phyloP scores from a whole-genome alignment of 2,329 filamentous ascomycete species.

The Atkinsonella hypoxylon region DNA sequence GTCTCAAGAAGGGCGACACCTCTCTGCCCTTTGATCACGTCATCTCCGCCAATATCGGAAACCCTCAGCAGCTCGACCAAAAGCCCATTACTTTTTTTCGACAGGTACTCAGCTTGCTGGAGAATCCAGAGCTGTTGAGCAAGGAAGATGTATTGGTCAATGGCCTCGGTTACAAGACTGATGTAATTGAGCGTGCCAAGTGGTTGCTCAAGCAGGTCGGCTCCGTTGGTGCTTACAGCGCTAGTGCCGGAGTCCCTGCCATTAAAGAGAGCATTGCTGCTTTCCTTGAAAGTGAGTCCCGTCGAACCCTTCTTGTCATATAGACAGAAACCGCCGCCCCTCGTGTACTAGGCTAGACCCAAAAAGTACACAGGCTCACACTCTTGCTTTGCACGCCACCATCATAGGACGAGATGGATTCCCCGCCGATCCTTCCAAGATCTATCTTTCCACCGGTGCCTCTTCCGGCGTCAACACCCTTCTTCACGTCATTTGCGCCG shows the following conservation, averaged over 20 bases:
- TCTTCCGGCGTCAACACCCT: slow-evolving; percentile 93
- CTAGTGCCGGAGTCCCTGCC: slow-evolving; percentile 75
- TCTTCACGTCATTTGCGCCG: slow-evolving; percentile 75
- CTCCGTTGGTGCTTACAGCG: slow-evolving; percentile 92
- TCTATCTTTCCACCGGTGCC: slow-evolving; percentile 86
- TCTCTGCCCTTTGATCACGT: slow-evolving; percentile 74
- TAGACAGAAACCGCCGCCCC: no score
- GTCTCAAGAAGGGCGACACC: slow-evolving; percentile 47
- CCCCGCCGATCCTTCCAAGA: slow-evolving; percentile 63
- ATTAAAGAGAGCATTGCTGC: slow-evolving; percentile 84
- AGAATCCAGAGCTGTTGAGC: slow-evolving; percentile 78
- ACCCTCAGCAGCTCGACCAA: slow-evolving; percentile 97
- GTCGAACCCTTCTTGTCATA: no score
- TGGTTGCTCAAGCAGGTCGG: slow-evolving; percentile 71
- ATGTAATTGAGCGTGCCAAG: slow-evolving; percentile 76
- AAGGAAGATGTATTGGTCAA: slow-evolving; percentile 69
- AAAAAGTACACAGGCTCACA: no score
- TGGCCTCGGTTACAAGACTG: slow-evolving; percentile 72
- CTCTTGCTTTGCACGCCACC: not conserved
- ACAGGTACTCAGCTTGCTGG: slow-evolving; percentile 83
- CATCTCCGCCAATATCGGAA: slow-evolving; percentile 97
- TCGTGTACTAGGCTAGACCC: no score
- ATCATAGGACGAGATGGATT: slow-evolving; percentile 69
- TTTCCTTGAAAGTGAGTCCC: slow-evolving; percentile 71
- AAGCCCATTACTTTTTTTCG: slow-evolving; percentile 99